Conservation (phyloP, 495 filamentous ascomycete species). For the Xeromyces bisporus region DNA sequence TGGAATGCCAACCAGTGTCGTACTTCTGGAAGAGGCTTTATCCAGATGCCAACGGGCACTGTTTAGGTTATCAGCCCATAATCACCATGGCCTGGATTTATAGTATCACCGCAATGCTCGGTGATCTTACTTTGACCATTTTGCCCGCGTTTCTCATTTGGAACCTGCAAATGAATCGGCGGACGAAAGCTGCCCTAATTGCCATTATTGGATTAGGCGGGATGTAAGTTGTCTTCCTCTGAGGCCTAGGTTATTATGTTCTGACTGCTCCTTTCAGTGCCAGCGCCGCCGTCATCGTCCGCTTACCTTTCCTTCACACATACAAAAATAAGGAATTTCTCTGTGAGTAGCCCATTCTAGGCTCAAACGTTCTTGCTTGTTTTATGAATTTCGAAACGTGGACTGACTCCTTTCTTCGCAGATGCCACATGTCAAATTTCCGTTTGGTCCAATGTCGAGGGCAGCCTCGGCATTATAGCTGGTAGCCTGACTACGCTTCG, state of each 20-base stretch:
- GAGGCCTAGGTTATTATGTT: constrained; percentile 1
- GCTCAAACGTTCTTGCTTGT: too few species aligned
- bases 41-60: constrained; percentile 13
- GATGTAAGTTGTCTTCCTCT: too few species aligned
- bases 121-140: constrained; percentile 25
- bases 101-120: constrained; percentile 22
- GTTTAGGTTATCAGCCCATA: constrained; percentile 14
- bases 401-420: constrained; percentile 3
- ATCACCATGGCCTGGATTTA: constrained; percentile 25
- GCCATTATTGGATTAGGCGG: constrained; percentile 26
- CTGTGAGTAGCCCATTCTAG: constrained; percentile 14
- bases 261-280: constrained; percentile 10
- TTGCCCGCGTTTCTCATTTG: constrained; percentile 20
- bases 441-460: constrained; percentile 32
- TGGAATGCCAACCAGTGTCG: constrained; percentile 25
- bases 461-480: constrained; percentile 28
- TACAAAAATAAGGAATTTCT: constrained; percentile 17
- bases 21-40: constrained; percentile 26
- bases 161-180: constrained; percentile 22
- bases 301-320: constrained; percentile 18
- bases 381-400: too few species aligned
- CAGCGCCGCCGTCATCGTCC: constrained; percentile 22
- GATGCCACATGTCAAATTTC: constrained; percentile 27
- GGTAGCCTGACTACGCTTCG: constrained; percentile 32
- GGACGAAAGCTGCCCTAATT: constrained; percentile 20